Conservation (phyloP, 805 yeast species). For the Danielia oregonensis region DNA sequence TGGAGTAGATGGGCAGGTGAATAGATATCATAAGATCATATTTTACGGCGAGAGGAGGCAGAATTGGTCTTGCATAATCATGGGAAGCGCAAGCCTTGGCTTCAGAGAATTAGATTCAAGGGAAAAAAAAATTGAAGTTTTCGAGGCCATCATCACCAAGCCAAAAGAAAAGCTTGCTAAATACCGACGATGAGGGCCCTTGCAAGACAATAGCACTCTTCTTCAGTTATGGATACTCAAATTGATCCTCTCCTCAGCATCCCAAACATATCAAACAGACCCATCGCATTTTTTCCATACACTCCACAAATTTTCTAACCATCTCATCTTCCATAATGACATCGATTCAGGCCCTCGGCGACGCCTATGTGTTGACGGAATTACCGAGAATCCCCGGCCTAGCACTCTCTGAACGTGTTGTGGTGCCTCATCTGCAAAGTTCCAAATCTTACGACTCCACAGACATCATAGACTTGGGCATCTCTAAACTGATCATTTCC, state of each 20-base stretch:
- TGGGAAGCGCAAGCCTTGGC: no score
- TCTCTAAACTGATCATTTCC: conserved; percentile 51
- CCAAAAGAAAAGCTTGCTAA: no score
- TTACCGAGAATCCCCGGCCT: conserved; percentile 18
- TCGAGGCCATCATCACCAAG: no score
- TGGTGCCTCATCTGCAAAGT: conserved; percentile 15
- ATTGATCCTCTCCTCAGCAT: not conserved
- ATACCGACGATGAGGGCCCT: no score
- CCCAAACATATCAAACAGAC: not conserved
- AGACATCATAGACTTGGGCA: conserved; percentile 46
- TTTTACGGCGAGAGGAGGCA: no score
- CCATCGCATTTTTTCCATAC: conserved; percentile 5
- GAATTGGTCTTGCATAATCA: no score
- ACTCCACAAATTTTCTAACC: conserved; percentile 3
- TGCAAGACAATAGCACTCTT: no score
- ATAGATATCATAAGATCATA: no score
- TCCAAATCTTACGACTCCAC: conserved; percentile 8
- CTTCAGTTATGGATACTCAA: no score
- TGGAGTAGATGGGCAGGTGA: no score
- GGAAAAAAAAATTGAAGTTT: no score
- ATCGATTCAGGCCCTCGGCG: conserved; percentile 13
- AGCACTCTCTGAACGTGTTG: conserved; percentile 13
- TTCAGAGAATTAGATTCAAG: no score
- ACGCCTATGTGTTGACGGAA: conserved; percentile 17
- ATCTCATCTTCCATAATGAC: conserved; percentile 7